phyloP scores from a whole-genome alignment of 2,329 filamentous ascomycete species.

The Fusarium nelsonii region DNA sequence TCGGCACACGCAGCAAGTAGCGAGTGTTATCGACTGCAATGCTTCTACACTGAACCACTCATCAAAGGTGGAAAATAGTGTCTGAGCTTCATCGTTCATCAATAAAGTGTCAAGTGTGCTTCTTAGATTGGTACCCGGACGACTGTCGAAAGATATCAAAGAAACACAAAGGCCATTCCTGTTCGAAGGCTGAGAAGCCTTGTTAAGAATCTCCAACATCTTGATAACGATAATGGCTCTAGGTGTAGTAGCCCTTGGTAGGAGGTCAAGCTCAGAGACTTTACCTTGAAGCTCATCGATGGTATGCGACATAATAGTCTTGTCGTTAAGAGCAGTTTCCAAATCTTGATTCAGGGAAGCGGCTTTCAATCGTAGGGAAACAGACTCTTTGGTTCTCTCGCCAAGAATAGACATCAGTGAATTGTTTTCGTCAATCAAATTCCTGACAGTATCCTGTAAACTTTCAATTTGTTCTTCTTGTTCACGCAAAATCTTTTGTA shows the following conservation, averaged over 20 bases:
- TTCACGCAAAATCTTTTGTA: not conserved
- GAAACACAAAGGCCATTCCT: not conserved
- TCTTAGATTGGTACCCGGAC: not conserved
- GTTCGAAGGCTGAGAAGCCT: not conserved
- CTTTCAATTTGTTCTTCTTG: not conserved
- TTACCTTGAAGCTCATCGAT: slow-evolving; percentile 1
- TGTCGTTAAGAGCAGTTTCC: not conserved
- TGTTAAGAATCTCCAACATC: not conserved
- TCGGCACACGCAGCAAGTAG: not conserved
- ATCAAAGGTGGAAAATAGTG: not conserved
- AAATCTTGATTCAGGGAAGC: not conserved
- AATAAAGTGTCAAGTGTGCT: not conserved
- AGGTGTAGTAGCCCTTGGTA: not conserved
- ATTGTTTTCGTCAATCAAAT: not conserved
- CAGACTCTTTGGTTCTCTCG: not conserved
- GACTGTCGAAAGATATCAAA: not conserved
- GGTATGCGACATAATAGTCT: not conserved
- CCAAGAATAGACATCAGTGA: not conserved
- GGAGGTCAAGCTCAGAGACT: not conserved
- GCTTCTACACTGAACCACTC: not conserved
- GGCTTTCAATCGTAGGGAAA: not conserved
- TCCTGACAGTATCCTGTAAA: not conserved
- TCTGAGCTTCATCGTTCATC: not conserved
- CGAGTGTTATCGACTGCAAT: not conserved
- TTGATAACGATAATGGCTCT: slow-evolving; percentile 1